Percentiles rank a stretch among this genome's conserved stretches.
Conservation (phyloP, 371 early-diverging fungal species). For the Mortierella sp. region DNA sequence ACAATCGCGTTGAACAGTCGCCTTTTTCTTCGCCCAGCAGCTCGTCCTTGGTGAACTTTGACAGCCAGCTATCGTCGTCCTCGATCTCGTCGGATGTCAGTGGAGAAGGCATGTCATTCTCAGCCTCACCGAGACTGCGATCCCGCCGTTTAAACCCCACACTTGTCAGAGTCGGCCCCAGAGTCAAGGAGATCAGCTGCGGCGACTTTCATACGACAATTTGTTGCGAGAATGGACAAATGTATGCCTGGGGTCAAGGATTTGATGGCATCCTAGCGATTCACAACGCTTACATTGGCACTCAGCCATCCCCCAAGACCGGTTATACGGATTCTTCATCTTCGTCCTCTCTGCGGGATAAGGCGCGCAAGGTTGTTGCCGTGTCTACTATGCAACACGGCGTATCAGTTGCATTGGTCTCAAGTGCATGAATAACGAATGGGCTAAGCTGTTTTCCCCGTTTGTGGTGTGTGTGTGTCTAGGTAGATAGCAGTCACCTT, state of each 20-base stretch:
- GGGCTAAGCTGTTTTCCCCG: not conserved
- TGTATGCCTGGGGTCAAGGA: slow-evolving; percentile 44
- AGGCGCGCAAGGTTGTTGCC: slow-evolving; percentile 19
- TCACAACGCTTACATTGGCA: slow-evolving; percentile 8
- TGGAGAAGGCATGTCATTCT: not conserved
- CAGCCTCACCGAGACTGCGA: not conserved
- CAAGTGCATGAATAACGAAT: not conserved
- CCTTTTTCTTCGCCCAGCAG: not conserved
- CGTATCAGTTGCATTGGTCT: slow-evolving; percentile 35
- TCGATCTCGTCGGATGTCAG: not conserved
- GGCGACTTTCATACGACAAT: slow-evolving; percentile 42
- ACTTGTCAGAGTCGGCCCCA: slow-evolving; percentile 27
- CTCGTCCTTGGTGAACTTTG: not conserved
- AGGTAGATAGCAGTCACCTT: not conserved
- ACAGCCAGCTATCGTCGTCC: not conserved
- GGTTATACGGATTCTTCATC: not conserved
- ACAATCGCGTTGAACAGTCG: not conserved
- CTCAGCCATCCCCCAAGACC: not conserved
- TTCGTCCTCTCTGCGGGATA: not conserved
- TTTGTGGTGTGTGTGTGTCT: not conserved
- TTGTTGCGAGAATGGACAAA: slow-evolving; percentile 32
- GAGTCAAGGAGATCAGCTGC: slow-evolving; percentile 42
- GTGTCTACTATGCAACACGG: slow-evolving; percentile 36
- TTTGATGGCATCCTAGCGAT: slow-evolving; percentile 32
- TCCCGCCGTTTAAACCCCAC: slow-evolving; percentile 21